phyloP scores from a whole-genome alignment of 2,329 filamentous ascomycete species.

The Triangularia setosa region DNA sequence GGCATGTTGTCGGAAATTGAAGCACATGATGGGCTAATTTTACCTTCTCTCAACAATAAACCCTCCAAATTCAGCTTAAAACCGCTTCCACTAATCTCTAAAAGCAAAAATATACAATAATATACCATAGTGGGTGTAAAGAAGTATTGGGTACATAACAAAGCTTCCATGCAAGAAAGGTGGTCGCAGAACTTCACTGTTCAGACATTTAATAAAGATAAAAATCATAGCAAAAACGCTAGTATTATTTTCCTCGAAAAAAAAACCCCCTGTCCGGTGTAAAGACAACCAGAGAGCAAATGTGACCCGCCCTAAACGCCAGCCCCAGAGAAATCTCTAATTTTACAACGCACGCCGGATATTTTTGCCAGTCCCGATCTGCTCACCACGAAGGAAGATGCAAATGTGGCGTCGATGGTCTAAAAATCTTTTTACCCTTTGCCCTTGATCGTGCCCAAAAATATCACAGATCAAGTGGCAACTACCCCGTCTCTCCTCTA shows the following conservation, averaged over 20 bases:
- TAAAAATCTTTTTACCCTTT: not conserved
- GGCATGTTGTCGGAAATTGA: too few species aligned
- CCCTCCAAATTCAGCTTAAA: too few species aligned
- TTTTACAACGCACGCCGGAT: not conserved
- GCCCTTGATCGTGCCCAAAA: not conserved
- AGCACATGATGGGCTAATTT: too few species aligned
- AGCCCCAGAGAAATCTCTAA: not conserved
- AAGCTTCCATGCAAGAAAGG: too few species aligned
- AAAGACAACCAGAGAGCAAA: not conserved
- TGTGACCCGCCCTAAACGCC: not conserved
- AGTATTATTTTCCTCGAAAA: not conserved
- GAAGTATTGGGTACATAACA: too few species aligned
- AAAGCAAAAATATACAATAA: too few species aligned
- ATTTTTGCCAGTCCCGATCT: not conserved
- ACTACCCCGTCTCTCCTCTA: slow-evolving; percentile 1
- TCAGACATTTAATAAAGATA: too few species aligned
- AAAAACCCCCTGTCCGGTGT: not conserved
- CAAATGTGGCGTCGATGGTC: not conserved
- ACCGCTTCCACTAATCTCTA: too few species aligned
- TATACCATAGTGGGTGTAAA: too few species aligned
- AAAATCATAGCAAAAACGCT: not conserved
- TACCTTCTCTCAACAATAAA: too few species aligned
- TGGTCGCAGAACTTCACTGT: too few species aligned
- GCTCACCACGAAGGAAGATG: not conserved
- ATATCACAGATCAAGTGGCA: not conserved